Conservation (phyloP, 2,329 filamentous ascomycete species). For the Phialophora expanda region DNA sequence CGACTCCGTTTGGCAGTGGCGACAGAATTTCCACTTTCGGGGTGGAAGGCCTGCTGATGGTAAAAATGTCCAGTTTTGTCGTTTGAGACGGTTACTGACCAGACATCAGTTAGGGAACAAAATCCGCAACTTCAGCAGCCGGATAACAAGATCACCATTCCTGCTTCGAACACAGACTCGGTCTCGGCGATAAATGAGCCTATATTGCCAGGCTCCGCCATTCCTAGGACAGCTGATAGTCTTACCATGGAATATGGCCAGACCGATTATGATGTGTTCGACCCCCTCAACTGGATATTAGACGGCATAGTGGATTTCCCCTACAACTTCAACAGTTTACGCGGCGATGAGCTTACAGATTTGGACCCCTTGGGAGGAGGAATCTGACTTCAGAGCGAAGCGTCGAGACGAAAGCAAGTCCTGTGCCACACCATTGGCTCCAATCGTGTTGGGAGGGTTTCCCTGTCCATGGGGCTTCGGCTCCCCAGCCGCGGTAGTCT, state of each 20-base stretch:
- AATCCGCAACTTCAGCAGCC: constrained; percentile 27
- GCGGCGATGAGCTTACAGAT: constrained; percentile 19
- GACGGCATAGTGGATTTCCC: constrained; percentile 84
- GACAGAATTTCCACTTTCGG: constrained; percentile 66
- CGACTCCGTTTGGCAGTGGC: constrained; percentile 72
- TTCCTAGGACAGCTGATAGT: constrained; percentile 25
- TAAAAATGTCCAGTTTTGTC: constrained; percentile 43
- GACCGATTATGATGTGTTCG: constrained; percentile 83
- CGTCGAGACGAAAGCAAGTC: background rate
- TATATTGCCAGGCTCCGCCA: constrained; percentile 27
- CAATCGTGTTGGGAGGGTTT: background rate
- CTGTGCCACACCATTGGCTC: background rate
- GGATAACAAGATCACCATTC: constrained; percentile 21
- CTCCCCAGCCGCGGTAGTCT: background rate
- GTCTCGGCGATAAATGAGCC: constrained; percentile 26
- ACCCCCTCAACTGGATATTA: constrained; percentile 91
- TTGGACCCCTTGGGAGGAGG: constrained; percentile 26
- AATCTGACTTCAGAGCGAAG: constrained; percentile 11
- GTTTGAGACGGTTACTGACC: constrained; percentile 1
- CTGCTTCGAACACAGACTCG: constrained; percentile 11
- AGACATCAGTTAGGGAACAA: constrained; percentile 23
- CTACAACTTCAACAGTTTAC: constrained; percentile 51
- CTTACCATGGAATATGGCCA: constrained; percentile 36
- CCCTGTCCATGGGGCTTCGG: background rate
- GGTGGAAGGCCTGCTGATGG: constrained; percentile 60